Conservation (phyloP, 75 land plant species). For the Chamaecyparis obtusa region DNA sequence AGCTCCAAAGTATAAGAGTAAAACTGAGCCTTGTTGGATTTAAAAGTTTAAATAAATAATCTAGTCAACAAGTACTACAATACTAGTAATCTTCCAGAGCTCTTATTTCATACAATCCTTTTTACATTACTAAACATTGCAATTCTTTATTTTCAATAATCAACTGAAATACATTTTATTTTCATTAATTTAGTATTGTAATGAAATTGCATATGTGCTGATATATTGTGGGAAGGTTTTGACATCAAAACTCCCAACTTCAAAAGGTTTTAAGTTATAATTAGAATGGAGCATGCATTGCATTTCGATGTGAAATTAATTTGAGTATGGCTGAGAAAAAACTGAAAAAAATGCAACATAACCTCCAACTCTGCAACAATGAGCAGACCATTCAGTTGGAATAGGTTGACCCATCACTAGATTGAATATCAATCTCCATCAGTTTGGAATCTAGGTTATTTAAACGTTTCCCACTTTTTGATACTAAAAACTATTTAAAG, state of each 20-base stretch:
- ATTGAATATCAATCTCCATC: background rate
- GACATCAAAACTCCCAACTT: background rate
- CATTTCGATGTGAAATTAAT: background rate
- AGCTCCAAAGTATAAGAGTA: background rate
- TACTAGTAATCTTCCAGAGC: too few species aligned
- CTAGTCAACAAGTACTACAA: too few species aligned
- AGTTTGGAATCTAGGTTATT: background rate
- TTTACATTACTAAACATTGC: too few species aligned
- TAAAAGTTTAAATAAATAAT: too few species aligned
- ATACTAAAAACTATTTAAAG: background rate
- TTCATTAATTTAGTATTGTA: background rate
- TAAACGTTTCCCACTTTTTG: background rate
- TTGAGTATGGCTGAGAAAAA: background rate
- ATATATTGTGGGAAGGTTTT: background rate
- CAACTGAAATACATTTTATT: background rate
- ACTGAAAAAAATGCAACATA: background rate
- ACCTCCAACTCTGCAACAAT: background rate
- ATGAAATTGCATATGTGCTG: background rate
- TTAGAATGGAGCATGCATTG: background rate
- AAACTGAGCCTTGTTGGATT: too few species aligned
- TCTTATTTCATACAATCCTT: too few species aligned
- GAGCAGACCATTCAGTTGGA: background rate
- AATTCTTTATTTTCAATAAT: background rate
- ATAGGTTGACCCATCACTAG: background rate
- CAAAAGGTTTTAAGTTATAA: background rate